Evolutionary conservation across 441 rosid species (phyloP).

Genomic region (Aquilaria agallochum): DNA sequence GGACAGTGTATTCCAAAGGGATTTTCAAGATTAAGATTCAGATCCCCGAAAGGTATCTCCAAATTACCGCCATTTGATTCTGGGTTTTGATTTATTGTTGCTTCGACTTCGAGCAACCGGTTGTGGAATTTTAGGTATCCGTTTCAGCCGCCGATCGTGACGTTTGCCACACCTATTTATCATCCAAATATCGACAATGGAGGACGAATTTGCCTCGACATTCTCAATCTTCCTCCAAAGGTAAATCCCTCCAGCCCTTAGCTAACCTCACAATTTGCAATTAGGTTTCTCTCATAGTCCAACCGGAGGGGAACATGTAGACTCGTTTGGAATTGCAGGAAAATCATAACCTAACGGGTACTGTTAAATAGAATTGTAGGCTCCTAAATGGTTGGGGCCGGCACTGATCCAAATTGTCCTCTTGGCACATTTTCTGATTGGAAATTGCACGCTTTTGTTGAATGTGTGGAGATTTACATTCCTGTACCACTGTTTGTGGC

Average conservation of each 20-base stretch:
- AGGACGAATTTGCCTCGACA: constrained; percentile 90
- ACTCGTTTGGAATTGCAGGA: no score
- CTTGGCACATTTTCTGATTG: neutral
- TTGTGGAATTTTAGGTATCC: constrained; percentile 46
- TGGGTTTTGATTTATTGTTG: neutral
- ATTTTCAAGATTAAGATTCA: constrained; percentile 58
- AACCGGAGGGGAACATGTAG: no score
- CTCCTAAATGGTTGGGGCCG: no score
- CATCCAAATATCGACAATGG: constrained; percentile 81
- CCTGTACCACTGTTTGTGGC: no score
- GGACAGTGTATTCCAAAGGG: constrained; percentile 69
- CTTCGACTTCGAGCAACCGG: neutral
- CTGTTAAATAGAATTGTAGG: no score
- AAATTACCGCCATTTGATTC: no score
- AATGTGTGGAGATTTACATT: neutral
- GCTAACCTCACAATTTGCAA: no score
- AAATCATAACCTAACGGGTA: no score
- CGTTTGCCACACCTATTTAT: constrained; percentile 70
- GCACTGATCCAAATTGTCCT: neutral
- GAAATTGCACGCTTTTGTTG: neutral
- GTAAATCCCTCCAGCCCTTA: constrained; percentile 21
- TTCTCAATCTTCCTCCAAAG: constrained; percentile 90
- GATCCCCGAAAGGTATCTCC: constrained; percentile 65
- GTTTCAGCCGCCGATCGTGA: constrained; percentile 80
- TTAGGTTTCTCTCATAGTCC: no score